These are phyloP conservation scores for Calonectria pseudoreteaudii DNA, from an alignment of 2,329 filamentous ascomycete genomes.

Conservation along the genomic window DNA sequence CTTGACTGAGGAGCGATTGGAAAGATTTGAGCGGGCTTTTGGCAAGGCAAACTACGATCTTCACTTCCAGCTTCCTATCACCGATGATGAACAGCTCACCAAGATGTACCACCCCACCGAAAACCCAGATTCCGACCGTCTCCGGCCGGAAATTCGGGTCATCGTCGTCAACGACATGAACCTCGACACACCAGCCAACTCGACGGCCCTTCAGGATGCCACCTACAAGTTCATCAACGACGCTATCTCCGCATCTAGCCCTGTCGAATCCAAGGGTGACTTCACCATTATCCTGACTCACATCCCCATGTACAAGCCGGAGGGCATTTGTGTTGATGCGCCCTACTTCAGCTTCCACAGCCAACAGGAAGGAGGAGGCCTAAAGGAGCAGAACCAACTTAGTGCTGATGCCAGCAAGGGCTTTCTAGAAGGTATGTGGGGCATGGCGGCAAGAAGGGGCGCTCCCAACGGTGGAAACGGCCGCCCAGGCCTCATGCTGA, in stretches of 20 bases:
- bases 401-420: slow-evolving; percentile 77
- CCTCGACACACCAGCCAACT: slow-evolving; percentile 84
- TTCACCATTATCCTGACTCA: slow-evolving; percentile 92
- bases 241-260: slow-evolving; percentile 71
- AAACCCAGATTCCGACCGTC: slow-evolving; percentile 60
- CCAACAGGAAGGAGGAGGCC: slow-evolving; percentile 72
- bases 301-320: slow-evolving; percentile 87
- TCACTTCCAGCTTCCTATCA: slow-evolving; percentile 71
- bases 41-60: slow-evolving; percentile 93
- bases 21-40: slow-evolving; percentile 86
- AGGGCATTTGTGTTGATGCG: slow-evolving; percentile 84
- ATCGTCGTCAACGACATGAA: slow-evolving; percentile 94
- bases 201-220: slow-evolving; percentile 74
- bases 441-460: slow-evolving; percentile 73
- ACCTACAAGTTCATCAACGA: slow-evolving; percentile 84
- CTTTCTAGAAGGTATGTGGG: slow-evolving; percentile 87
- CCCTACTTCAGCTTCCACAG: slow-evolving; percentile 86
- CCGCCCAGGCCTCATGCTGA: slow-evolving; percentile 82
- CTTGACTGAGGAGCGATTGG: slow-evolving; percentile 78
- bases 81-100: slow-evolving; percentile 51
- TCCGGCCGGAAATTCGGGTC: slow-evolving; percentile 79
- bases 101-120: slow-evolving; percentile 55
- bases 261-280: slow-evolving; percentile 71
- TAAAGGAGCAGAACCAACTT: slow-evolving; percentile 93
- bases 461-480: slow-evolving; percentile 73